Evolutionary conservation across 495 filamentous ascomycete species (phyloP).

Genomic region (Aspergillus panamensis): DNA sequence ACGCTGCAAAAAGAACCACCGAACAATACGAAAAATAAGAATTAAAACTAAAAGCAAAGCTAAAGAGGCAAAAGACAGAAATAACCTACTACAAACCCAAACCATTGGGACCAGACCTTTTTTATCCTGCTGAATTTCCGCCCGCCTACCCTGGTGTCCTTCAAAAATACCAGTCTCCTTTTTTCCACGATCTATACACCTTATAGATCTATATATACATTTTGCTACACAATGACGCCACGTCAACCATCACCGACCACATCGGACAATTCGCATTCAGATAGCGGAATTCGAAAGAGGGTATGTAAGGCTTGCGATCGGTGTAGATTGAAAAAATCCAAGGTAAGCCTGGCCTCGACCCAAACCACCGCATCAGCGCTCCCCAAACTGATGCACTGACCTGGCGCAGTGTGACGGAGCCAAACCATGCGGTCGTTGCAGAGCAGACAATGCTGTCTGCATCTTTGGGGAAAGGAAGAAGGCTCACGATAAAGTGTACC

Average conservation of each 20-base stretch:
- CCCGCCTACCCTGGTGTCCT: not conserved
- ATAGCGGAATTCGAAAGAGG: conserved; percentile 50
- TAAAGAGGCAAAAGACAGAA: conserved; percentile 14
- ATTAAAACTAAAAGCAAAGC: conserved; percentile 11
- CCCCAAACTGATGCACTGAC: conserved; percentile 25
- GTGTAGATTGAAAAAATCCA: conserved; percentile 62
- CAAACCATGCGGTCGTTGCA: conserved; percentile 58
- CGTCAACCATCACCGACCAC: conserved; percentile 42
- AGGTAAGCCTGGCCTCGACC: conserved; percentile 41
- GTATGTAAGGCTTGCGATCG: conserved; percentile 64
- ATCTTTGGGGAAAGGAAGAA: conserved; percentile 62
- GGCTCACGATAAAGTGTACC: conserved; percentile 60
- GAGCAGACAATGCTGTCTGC: conserved; percentile 57
- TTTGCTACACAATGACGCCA: conserved; percentile 37
- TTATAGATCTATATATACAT: conserved; percentile 14
- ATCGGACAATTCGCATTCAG: conserved; percentile 45
- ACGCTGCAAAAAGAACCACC: conserved; percentile 5
- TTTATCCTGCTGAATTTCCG: conserved; percentile 4
- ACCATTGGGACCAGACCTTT: conserved; percentile 7
- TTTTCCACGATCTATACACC: not conserved
- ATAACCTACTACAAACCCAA: conserved; percentile 15
- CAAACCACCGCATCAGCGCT: conserved; percentile 16
- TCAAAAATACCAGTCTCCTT: not conserved
- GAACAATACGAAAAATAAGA: conserved; percentile 6
- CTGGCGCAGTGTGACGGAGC: conserved; percentile 54